Percentiles rank a stretch among this genome's conserved stretches.
phyloP scores from a whole-genome alignment of 257 asterid species.

The Solanum etuberosum region DNA sequence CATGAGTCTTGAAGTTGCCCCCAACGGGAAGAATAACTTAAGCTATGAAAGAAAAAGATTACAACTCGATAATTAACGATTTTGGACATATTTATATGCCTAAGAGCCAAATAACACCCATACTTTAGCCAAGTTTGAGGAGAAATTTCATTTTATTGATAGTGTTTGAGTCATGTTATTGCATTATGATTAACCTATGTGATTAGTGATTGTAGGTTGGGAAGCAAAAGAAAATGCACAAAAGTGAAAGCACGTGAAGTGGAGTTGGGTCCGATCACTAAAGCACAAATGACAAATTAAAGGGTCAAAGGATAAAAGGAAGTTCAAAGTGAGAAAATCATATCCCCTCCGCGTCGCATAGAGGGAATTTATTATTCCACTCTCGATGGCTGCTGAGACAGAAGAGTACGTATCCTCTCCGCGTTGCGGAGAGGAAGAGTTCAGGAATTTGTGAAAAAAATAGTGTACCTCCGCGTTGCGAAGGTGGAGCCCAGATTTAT shows the following conservation, averaged over 20 bases:
- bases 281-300: no score
- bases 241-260: no score
- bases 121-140: background rate
- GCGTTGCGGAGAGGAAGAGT: no score
- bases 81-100: background rate
- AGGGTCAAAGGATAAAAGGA: no score
- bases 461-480: rapidly evolving
- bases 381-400: rapidly evolving
- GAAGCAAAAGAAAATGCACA: rapidly evolving
- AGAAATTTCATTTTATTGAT: background rate
- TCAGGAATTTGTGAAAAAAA: no score
- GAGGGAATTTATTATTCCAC: no score
- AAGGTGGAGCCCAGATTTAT: background rate
- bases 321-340: no score
- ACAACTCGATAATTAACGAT: background rate
- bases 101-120: background rate
- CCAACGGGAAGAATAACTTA: no score
- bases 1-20: background rate
- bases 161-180: background rate
- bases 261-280: no score
- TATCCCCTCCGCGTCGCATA: rapidly evolving
- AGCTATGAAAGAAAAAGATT: background rate
- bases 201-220: background rate
- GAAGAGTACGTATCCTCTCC: rapidly evolving
- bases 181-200: background rate